Percentiles rank a stretch among this genome's conserved stretches.
These are phyloP conservation scores for Rosa hybrid DNA, from an alignment of 331 rosid species.

Conservation along the genomic window DNA sequence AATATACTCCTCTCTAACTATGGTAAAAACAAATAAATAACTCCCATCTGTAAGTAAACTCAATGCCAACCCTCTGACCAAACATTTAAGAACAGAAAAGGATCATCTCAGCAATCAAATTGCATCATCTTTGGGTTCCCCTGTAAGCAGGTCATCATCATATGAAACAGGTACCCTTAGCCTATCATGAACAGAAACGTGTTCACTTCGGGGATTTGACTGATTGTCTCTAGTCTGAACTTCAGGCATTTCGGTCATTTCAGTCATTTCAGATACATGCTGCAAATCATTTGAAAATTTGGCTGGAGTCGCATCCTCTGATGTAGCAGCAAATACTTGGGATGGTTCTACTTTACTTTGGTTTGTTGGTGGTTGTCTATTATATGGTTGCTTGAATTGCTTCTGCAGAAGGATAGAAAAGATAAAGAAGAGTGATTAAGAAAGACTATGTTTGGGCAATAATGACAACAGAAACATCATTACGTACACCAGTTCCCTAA, in stretches of 20 bases:
- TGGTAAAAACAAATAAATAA: not conserved
- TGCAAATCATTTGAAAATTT: constrained; percentile 23
- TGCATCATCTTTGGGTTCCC: constrained; percentile 32
- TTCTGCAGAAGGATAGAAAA: constrained; percentile 51
- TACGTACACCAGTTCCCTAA: not conserved
- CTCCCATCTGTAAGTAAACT: not conserved
- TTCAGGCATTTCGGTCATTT: constrained; percentile 1
- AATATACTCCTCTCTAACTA: not conserved
- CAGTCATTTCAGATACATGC: constrained; percentile 8
- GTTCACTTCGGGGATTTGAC: constrained; percentile 43
- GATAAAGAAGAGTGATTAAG: not conserved
- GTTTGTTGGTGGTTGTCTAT: constrained; percentile 27
- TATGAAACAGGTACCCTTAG: constrained; percentile 75
- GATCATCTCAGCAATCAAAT: constrained; percentile 10
- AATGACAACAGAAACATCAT: not conserved
- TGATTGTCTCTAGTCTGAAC: constrained; percentile 38
- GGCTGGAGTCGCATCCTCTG: constrained; percentile 8
- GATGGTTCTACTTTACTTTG: constrained; percentile 45
- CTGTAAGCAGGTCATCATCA: constrained; percentile 71
- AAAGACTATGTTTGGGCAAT: not conserved
- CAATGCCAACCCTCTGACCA: not conserved
- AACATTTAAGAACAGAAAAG: not conserved
- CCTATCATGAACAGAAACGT: constrained; percentile 57
- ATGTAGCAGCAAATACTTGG: constrained; percentile 19
- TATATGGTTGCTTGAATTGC: constrained; percentile 63